Evolutionary conservation across 352 stramenopile species (phyloP), one percentile per base, ranked within the genome.

Genomic region (Phytophthora aleatoria): DNA sequence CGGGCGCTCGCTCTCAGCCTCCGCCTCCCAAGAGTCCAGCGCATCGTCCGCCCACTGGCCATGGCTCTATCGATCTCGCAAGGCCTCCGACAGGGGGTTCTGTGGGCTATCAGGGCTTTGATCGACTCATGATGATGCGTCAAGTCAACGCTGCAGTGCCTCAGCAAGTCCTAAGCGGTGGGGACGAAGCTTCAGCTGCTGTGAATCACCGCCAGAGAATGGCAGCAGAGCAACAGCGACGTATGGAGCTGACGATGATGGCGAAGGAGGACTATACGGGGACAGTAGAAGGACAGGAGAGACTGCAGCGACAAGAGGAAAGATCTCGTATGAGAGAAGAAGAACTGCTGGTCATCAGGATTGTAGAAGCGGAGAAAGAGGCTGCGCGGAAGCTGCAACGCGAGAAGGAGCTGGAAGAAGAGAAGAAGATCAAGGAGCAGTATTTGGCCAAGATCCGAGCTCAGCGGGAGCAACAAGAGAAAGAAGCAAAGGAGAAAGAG

Each of bases 161-260:
- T 7, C 39, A 24, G 20, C 11, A 11, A 51, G 8, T 3, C 47
- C 30, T 45, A 20, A 45, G n/a, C 55, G 39, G 35, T 30, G 20
- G 33, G 13, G 47, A 52, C 0, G 76, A 90, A 38, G 67, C 83
- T 9, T 92, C 83, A 15, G 83, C 83, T 5, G 79, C 77, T 2
- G 79, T 90, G 44, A 90, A 90, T 57, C 79, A 90, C 41, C 80
- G 82, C 13, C 73, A 83, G 31, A 69, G 83, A 3, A 86, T 87
- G 50, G 62, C 57, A 24, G 69, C 71, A 3, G 83, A 92, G 57
- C 67, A 84, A 24, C 66, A 69, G 11, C 77, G 83, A 20, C 70
- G 83, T 8, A 57, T 61, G 0, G 84, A 92, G 52, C 50, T 77
- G 26, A 33, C 48, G 28, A 52, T 79, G 31, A 92, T 90, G 84